Conservation (phyloP, 257 asterid genomes). For the Ilex aquifolium region DNA sequence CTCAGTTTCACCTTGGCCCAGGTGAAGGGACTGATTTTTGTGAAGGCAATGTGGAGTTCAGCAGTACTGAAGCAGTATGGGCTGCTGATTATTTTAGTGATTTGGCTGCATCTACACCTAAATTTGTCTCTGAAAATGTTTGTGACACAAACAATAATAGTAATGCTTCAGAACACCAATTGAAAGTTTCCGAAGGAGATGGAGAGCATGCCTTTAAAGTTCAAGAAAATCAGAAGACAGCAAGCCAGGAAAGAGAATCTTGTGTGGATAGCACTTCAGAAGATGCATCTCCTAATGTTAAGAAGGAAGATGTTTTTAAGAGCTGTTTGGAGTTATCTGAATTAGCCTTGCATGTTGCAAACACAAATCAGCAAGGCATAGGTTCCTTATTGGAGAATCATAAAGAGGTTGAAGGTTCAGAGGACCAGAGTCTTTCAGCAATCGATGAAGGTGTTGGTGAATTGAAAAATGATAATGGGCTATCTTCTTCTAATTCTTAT, state of each 20-base stretch:
- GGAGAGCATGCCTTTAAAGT: conserved; percentile 19
- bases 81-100: conserved; percentile 37
- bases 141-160: conserved; percentile 14
- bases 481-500: conserved; percentile 23
- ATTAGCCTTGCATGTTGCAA: conserved; percentile 33
- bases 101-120: conserved; percentile 21
- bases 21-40: conserved; percentile 53
- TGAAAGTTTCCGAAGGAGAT: conserved; percentile 30
- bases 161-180: conserved; percentile 18
- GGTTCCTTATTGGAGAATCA: conserved; percentile 23
- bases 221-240: conserved; percentile 27
- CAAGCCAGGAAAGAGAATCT: conserved; percentile 20
- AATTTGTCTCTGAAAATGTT: conserved; percentile 18
- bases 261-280: conserved; percentile 19
- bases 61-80: conserved; percentile 44
- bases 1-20: conserved; percentile 73
- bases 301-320: conserved; percentile 43
- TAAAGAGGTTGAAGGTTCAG: conserved; percentile 25
- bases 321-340: conserved; percentile 74
- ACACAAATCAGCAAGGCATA: conserved; percentile 18
- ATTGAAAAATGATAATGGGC: conserved; percentile 24
- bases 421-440: conserved; percentile 27
- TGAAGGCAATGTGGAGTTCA: too few relatives aligned
- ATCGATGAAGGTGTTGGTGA: conserved; percentile 22
- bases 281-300: conserved; percentile 24